phyloP scores from a whole-genome alignment of 2,329 filamentous ascomycete genomes.

The Colletotrichum truncatum region DNA sequence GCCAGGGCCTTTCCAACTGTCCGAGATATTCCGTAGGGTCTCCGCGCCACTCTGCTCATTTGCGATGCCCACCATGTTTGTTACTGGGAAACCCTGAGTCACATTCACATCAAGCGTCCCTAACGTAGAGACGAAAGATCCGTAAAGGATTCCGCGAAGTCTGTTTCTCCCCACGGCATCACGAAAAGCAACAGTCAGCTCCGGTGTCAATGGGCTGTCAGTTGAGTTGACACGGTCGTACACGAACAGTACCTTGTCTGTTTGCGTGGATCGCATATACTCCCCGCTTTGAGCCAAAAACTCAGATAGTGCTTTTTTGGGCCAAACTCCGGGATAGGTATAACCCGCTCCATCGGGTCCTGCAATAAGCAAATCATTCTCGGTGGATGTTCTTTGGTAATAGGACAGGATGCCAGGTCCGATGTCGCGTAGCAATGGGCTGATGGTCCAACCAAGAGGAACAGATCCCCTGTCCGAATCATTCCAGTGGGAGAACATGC shows the following conservation, averaged over 20 bases:
- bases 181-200: neutral
- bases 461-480: constrained; percentile 3
- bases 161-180: constrained; percentile 6
- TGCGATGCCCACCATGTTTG: constrained; percentile 2
- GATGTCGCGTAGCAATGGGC: constrained; percentile 6
- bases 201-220: neutral
- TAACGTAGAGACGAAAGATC: constrained; percentile 1
- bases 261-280: neutral
- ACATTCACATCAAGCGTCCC: neutral
- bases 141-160: constrained; percentile 1
- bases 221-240: constrained; percentile 14
- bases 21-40: constrained; percentile 8
- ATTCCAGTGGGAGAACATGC: constrained; percentile 18
- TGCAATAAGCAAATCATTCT: constrained; percentile 9
- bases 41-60: constrained; percentile 8
- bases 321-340: constrained; percentile 9
- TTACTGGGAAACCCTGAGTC: neutral
- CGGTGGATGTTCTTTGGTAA: constrained; percentile 5
- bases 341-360: constrained; percentile 10
- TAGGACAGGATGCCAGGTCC: constrained; percentile 8
- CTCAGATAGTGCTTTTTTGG: neutral
- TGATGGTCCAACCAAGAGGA: constrained; percentile 14
- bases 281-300: neutral
- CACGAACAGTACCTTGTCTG: constrained; percentile 5
- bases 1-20: neutral